Evolutionary conservation across 352 stramenopile genomes (phyloP).

Genomic region (Globisporangium lucens): DNA sequence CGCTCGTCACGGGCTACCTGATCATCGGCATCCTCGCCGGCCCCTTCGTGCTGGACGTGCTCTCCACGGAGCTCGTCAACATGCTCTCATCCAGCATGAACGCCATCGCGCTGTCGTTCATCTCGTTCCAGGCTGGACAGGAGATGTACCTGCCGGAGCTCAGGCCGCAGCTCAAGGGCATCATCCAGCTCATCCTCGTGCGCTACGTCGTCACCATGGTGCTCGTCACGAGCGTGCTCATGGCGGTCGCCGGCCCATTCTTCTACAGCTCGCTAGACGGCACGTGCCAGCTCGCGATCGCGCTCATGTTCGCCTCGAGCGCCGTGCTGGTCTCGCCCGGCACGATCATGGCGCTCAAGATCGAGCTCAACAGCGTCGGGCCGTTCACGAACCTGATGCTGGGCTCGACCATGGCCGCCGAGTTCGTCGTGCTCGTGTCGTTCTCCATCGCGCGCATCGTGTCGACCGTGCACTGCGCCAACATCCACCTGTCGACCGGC

Average conservation of each 20-base stretch:
- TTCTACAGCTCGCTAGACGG: constrained; percentile 54
- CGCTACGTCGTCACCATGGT: constrained; percentile 58
- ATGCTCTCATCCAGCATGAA: constrained; percentile 43
- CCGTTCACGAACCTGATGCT: constrained; percentile 77
- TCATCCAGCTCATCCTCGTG: constrained; percentile 38
- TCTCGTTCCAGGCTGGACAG: constrained; percentile 71
- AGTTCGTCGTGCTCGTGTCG: constrained; percentile 73
- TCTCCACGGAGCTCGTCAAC: constrained; percentile 34
- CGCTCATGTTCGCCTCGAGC: constrained; percentile 73
- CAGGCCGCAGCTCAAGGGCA: constrained; percentile 53
- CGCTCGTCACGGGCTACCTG: constrained; percentile 67
- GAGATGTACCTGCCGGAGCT: constrained; percentile 72
- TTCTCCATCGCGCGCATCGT: constrained; percentile 67
- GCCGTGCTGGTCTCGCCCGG: constrained; percentile 59
- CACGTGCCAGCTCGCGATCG: constrained; percentile 45
- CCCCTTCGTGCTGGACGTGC: constrained; percentile 39
- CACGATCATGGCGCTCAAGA: constrained; percentile 78
- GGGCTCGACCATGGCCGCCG: constrained; percentile 59
- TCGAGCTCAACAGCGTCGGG: constrained; percentile 68
- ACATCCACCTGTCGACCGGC: constrained; percentile 41
- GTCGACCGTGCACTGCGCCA: constrained; percentile 56
- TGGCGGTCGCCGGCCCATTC: constrained; percentile 46
- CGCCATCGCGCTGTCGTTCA: constrained; percentile 64
- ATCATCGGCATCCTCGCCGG: constrained; percentile 53
- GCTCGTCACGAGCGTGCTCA: constrained; percentile 29